These are phyloP conservation scores for Sphaerobolus stellatus DNA, from an alignment of 1,284 basidiomycete genomes.

Conservation along the genomic window DNA sequence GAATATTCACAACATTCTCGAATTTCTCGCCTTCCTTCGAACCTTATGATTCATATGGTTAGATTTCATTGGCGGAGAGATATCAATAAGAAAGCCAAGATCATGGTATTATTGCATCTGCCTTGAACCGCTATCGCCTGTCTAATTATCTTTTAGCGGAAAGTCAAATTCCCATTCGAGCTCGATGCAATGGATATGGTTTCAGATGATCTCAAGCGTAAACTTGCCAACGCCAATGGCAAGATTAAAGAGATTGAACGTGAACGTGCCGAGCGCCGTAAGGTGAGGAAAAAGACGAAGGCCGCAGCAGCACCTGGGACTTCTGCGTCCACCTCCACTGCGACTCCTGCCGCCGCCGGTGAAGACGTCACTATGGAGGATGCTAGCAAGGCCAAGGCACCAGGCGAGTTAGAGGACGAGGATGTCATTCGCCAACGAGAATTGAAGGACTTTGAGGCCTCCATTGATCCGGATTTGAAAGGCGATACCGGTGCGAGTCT, in stretches of 20 bases:
- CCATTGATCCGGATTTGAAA: conserved; percentile 65
- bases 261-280: conserved; percentile 81
- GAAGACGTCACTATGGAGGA: conserved; percentile 45
- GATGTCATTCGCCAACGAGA: conserved; percentile 59
- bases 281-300: conserved; percentile 77
- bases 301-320: conserved; percentile 33
- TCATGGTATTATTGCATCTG: conserved; percentile 62
- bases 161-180: conserved; percentile 90
- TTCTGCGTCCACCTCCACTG: conserved; percentile 23
- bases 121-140: not conserved
- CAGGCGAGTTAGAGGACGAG: conserved; percentile 63
- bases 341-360: not conserved
- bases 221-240: conserved; percentile 69
- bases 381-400: conserved; percentile 21
- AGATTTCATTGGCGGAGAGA: conserved; percentile 95
- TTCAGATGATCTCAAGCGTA: conserved; percentile 76
- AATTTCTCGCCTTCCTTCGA: conserved; percentile 80
- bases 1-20: conserved; percentile 83
- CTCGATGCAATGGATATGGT: conserved; percentile 85
- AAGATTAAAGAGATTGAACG: conserved; percentile 80
- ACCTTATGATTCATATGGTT: conserved; percentile 90
- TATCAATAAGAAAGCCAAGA: conserved; percentile 89
- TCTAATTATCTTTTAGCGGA: conserved; percentile 57
- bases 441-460: conserved; percentile 57
- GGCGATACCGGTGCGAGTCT: conserved; percentile 71